Conservation (phyloP, 306 rosid genomes). For the Medicago ruthenica region DNA sequence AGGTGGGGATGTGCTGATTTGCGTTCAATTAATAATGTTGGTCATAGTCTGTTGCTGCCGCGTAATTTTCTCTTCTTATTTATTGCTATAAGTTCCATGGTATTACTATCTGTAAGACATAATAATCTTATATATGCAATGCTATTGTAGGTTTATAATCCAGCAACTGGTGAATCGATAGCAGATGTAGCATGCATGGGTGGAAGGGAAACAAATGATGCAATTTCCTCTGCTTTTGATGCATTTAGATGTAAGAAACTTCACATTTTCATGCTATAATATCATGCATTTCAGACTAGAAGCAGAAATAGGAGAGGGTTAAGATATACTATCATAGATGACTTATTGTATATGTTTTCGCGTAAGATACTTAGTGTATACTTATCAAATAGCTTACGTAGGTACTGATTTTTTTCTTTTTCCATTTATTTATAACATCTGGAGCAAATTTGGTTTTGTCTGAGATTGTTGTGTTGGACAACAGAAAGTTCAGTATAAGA, state of each 20-base stretch:
- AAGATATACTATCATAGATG: slow-evolving; percentile 26
- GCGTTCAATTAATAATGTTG: slow-evolving; percentile 1
- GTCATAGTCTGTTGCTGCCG: slow-evolving; percentile 18
- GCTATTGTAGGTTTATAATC: slow-evolving; percentile 76
- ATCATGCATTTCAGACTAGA: slow-evolving; percentile 24
- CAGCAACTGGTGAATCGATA: slow-evolving; percentile 90
- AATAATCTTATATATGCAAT: slow-evolving; percentile 32
- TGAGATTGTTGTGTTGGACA: slow-evolving; percentile 19
- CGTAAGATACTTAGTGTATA: not conserved
- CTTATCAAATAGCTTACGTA: slow-evolving; percentile 21
- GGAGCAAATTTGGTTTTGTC: not conserved
- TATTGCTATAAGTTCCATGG: slow-evolving; percentile 22
- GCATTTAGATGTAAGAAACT: slow-evolving; percentile 69
- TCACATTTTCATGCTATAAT: slow-evolving; percentile 37
- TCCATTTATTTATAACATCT: not conserved
- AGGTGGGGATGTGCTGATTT: slow-evolving; percentile 21
- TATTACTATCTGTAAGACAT: not conserved
- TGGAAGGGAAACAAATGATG: slow-evolving; percentile 84
- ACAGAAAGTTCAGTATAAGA: slow-evolving; percentile 19
- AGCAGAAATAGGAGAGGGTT: slow-evolving; percentile 14
- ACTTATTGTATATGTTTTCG: slow-evolving; percentile 15
- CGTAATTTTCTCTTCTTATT: slow-evolving; percentile 6
- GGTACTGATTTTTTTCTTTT: not conserved
- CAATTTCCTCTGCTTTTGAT: slow-evolving; percentile 82
- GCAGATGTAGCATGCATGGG: slow-evolving; percentile 91